phyloP scores from a whole-genome alignment of 2,329 filamentous ascomycete genomes.

The Xylaria sp. region DNA sequence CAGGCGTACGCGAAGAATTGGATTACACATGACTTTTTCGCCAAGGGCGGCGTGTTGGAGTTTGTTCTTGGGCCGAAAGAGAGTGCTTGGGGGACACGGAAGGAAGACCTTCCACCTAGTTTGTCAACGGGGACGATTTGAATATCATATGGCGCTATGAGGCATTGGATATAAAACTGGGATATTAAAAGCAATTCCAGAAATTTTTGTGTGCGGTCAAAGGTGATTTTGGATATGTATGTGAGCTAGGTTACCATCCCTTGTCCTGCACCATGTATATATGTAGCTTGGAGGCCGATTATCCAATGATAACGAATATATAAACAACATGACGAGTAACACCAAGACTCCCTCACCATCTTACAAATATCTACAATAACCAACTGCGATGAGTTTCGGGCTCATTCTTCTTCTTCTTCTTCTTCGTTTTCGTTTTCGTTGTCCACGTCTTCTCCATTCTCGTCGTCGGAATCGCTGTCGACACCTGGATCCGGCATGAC shows the following conservation, averaged over 20 bases:
- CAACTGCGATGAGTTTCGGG: background rate
- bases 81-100: conserved; percentile 65
- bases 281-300: background rate
- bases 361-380: background rate
- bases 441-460: conserved; percentile 35
- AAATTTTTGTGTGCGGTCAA: background rate
- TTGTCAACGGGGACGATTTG: conserved; percentile 44
- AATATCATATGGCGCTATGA: background rate
- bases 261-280: background rate
- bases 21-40: conserved; percentile 72
- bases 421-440: conserved; percentile 22
- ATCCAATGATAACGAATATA: background rate
- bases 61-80: conserved; percentile 67
- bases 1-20: conserved; percentile 68
- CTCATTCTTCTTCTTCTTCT: conserved; percentile 24
- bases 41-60: conserved; percentile 68
- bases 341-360: background rate
- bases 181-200: background rate
- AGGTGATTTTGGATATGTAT: background rate
- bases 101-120: conserved; percentile 70
- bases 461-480: conserved; percentile 56
- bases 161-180: conserved; percentile 7
- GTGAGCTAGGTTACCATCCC: background rate
- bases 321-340: background rate
- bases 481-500: conserved; percentile 75